Base-by-base conservation (phyloP, 2,329 filamentous ascomycete species). In the Metarhizium rileyi region DNA sequence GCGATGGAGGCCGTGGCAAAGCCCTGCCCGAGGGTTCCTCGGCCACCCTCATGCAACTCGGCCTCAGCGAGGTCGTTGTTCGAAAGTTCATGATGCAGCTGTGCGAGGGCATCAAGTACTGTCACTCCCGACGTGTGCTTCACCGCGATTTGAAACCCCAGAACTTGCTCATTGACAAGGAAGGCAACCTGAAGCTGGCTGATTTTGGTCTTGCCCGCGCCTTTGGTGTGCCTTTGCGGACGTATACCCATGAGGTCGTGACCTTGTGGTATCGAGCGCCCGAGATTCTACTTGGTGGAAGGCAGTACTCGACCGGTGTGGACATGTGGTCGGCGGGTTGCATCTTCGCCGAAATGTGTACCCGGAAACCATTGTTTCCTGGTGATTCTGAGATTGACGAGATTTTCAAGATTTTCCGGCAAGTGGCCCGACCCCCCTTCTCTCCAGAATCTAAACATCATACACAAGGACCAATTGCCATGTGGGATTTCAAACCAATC, bases 261-360 rank as follows among this genome's bases (percentile, higher is more conserved):
- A 95, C 90, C 1, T 76, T 95, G 51, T 95, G 90, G 90, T 95
- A 95, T 66, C 85, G 90, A 54, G 80, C 89, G 8, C 90, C 90
- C 1, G 90, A 95, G 67, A 94, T 95, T 68, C 77, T 95, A 20
- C 81, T 95, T 2, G 90, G 90, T 63, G 89, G 90, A 50, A 83
- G 90, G 47, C 89, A 95, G 66, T 95, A 95, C 71, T 93, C 87
- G 14, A 95, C 90, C 14, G 90, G 90, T 50, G 89, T 95, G 40
- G 90, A 95, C 63, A 95, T 95, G 87, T 95, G 90, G 90, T 93
- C 87, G 28, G 84, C 90, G 46, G 90, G 90, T 54, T 93, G 89
- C 67, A 95, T 95, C 68, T 95, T 95, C 66, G 90, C 90, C 9
- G 90, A 95, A 69, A 95, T 95, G 90, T 94, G 88, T 70, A 95